Base-by-base conservation (phyloP, 805 yeast species). In the Huiozyma sinensis region DNA sequence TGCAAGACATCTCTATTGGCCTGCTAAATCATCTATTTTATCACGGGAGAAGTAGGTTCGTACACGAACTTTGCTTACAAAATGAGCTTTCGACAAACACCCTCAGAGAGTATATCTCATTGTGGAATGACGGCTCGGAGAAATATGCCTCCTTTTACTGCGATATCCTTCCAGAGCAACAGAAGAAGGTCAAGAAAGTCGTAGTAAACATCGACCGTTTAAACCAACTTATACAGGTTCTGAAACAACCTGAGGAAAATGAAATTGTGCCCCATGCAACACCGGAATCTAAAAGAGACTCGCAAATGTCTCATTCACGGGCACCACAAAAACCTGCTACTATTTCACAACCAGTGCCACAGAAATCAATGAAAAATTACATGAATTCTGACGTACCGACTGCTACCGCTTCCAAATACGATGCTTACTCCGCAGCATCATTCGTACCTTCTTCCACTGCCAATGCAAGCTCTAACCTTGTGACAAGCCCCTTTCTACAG, bases 51-150 rank as follows among this genome's bases (percentile, higher is more conserved):
- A 53, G 53, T 32, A n/a, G 28, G 5, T 13, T 28, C 12, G 45
- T 38, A 13, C 55, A 30, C 39, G 49, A 45, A 7, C 9, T 42
- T 38, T 53, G 49, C n/a, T 17, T 40, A 8, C 44, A 54, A 6
- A 64, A 56, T 38, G 52, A 57, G 31, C 38, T 63, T 17, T 49
- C 67, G 11, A 40, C 39, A 4, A 50, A 53, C 4, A 40, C 55
- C 1, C 40, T 67, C 12, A 42, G 36, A 6, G 46, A 47, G 2
- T 65, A 57, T 39, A 49, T 65, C 30, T 36, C 42, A 5, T 28
- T 44, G 17, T 67, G 71, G 72, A 62, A 66, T 48, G 68, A 66
- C 50, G 67, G 66, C 8, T 38, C 61, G 1, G 37, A 33, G 2
- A 37, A 27, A 1, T 67, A 61, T 44, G 44, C 44, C 13, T 35